Evolutionary conservation across 257 asterid genomes (phyloP), one percentile per base, ranked within the genome.

Genomic region (Anisodus acutangulus): DNA sequence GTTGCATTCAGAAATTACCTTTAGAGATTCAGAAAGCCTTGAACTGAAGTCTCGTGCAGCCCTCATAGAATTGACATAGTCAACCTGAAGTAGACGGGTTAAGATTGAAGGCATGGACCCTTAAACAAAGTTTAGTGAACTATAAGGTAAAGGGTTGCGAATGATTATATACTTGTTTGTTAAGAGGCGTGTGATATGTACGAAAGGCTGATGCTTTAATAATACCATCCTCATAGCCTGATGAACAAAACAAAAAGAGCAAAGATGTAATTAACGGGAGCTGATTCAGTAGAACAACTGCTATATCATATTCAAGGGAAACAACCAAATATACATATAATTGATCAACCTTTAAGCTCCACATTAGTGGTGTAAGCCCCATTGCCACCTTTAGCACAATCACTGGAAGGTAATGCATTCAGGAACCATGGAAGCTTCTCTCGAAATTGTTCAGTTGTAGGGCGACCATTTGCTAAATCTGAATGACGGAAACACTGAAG

Each of bases 361-460:
- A 96, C 98, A 83, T 86, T 94, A 91, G 87, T 91, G 19, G 95
- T 89, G 86, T 94, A 96, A 64, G 99, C 98, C 85, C 99, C 99
- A 67, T 92, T 94, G 86, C 99, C 99, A 63, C 97, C 99, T 90
- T 96, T 96, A 9, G 99, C 98, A 87, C 99, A 96, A 85, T 96
- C 98, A 86, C 93, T 93, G 78, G 99, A 96, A 78, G 99, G 99
- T 84, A 94, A 91, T 64, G 98, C 98, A 86, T 85, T 89, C 82
- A 96, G 95, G 88, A 96, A 96, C 99, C 99, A 96, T 0, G 99
- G 99, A 81, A 96, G 97, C 88, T 93, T 96, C 70, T 93, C 98
- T 88, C 78, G 86, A 89, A 96, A 96, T 84, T 96, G 99, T 83
- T 88, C 60, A 19, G 97, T 93, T 17, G 97, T 88, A 53, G 99